Conservation (phyloP, 2,329 filamentous ascomycete genomes). For the Fonsecaea erecta region DNA sequence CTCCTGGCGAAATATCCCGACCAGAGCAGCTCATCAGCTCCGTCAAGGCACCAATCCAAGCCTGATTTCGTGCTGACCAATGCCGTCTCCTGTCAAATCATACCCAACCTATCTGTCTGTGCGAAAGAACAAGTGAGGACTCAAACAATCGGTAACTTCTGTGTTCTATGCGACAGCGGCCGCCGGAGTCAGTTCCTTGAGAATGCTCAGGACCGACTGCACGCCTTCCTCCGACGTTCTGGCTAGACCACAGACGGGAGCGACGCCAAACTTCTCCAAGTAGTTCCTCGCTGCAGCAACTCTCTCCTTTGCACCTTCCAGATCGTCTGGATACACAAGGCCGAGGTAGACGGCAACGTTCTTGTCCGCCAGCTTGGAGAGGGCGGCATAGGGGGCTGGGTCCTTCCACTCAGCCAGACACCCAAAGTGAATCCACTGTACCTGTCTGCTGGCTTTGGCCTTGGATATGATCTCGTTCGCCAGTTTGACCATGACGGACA, state of each 20-base stretch:
- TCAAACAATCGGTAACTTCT: not conserved
- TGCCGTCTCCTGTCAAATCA: not conserved
- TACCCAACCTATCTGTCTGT: not conserved
- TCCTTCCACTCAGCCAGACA: conserved; percentile 19
- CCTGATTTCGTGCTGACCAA: no score
- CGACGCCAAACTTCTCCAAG: conserved; percentile 5
- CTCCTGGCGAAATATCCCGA: no score
- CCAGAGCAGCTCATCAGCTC: no score
- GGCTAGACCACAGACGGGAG: conserved; percentile 9
- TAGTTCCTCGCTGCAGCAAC: not conserved
- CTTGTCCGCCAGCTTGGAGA: conserved; percentile 4
- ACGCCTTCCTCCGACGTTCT: conserved; percentile 16
- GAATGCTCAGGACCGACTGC: conserved; percentile 9
- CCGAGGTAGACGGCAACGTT: conserved; percentile 12
- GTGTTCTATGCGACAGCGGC: not conserved
- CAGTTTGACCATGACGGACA: conserved; percentile 12
- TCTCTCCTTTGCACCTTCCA: conserved; percentile 11
- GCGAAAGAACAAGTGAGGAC: not conserved
- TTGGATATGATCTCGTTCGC: conserved; percentile 12
- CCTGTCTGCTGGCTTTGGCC: not conserved
- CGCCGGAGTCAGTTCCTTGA: conserved; percentile 5
- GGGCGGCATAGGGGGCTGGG: not conserved
- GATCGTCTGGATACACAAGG: conserved; percentile 13
- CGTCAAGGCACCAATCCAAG: no score
- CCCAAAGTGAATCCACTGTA: conserved; percentile 17